phyloP scores from a whole-genome alignment of 345 rosid genomes.

The Citrus trifoliata region DNA sequence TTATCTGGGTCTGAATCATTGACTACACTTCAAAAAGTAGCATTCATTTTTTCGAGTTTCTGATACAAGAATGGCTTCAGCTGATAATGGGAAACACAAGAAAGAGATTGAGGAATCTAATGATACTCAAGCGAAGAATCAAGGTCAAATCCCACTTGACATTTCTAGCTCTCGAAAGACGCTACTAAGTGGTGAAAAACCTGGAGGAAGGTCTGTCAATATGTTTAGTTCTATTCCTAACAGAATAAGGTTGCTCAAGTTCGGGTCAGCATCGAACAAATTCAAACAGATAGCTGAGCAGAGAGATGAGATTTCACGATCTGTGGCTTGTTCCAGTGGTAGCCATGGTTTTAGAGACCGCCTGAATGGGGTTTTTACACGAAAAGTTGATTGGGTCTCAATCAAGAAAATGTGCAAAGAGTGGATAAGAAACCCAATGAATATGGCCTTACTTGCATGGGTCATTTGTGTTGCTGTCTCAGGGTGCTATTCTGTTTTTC shows the following conservation, averaged over 20 bases:
- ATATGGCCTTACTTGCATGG: constrained; percentile 83
- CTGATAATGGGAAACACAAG: constrained; percentile 34
- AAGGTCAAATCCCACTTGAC: constrained; percentile 33
- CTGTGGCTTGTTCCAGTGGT: constrained; percentile 47
- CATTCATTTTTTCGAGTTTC: not conserved
- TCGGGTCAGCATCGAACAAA: constrained; percentile 68
- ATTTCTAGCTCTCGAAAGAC: constrained; percentile 45
- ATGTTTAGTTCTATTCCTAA: constrained; percentile 25
- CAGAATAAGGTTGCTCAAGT: constrained; percentile 45
- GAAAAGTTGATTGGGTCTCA: constrained; percentile 65
- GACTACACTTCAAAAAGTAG: not conserved
- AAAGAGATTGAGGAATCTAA: constrained; percentile 45
- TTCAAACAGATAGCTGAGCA: constrained; percentile 60
- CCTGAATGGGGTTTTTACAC: constrained; percentile 46
- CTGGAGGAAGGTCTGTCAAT: constrained; percentile 21
- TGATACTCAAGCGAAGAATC: constrained; percentile 16
- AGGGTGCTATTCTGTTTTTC: constrained; percentile 89
- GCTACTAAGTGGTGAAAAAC: constrained; percentile 35
- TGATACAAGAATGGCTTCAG: constrained; percentile 38
- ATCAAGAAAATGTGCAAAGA: constrained; percentile 54
- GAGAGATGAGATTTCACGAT: constrained; percentile 63
- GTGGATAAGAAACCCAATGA: constrained; percentile 79
- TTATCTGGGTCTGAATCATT: constrained; percentile 2
- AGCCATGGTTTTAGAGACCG: constrained; percentile 53
- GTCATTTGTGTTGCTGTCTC: constrained; percentile 71